Base-by-base conservation (phyloP, 2,329 filamentous ascomycete genomes). In the Gnomoniopsis smithogilvyi region DNA sequence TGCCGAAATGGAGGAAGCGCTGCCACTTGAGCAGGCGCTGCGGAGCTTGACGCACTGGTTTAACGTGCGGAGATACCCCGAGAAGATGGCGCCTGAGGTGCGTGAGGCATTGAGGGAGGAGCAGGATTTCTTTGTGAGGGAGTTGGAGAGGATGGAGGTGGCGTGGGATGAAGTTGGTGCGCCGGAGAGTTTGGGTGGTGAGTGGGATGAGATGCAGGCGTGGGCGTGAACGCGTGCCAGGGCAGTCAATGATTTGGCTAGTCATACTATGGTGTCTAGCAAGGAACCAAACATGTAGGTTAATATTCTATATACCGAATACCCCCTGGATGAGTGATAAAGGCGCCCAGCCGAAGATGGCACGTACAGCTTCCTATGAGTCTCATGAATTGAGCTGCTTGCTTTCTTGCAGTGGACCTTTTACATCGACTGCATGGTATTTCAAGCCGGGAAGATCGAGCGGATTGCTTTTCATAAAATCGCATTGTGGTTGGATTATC, bases 31-130 rank as follows among this genome's bases (percentile, higher is more conserved):
- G 74, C 93, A 97, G 77, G 92, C 92, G 1, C 79, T 98, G 48
- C 81, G 95, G 47, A 91, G 90, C 46, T 74, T 99, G 64, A 97
- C 94, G 55, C 92, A 97, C 72, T 99, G 95, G 92, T 91, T 91
- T 78, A 96, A 97, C 72, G 78, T 96, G 66, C 84, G 91, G 59
- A 77, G 85, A 63, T 97, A 96, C 69, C 90, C 90, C 21, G 89
- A 92, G 60, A 84, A 88, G 59, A 91, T 96, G 82, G 86, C 80
- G 21, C 72, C 76, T 14, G 83, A 82, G 59, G 75, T 83, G 52
- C 70, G 82, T 17, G 77, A 80, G 11, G 80, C 88, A 48, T 77
- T 90, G 70, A 81, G 85, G 54, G 88, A 91, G 68, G 88, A 92
- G 72, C 83, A 89, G 63, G 90, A 93, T 69, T 94, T 94, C 70